These are phyloP conservation scores for Podaxis sp. DNA, from an alignment of 768 basidiomycete species.

Conservation along the genomic window DNA sequence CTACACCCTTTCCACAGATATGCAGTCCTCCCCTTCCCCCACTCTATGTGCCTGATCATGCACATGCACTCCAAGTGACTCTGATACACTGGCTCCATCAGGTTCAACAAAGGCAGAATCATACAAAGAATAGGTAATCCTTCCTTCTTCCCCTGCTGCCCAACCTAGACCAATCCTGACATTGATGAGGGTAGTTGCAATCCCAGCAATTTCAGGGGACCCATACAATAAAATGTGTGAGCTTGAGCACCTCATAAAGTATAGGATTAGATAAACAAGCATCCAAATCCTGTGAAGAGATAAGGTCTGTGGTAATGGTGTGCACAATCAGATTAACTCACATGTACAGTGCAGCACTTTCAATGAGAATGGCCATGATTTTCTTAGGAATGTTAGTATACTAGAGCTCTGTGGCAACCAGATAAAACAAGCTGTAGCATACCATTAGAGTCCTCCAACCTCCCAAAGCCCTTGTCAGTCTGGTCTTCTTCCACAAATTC, in stretches of 20 bases:
- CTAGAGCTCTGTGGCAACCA: neutral
- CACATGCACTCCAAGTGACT: no score
- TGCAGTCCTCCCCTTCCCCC: no score
- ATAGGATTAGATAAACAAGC: neutral
- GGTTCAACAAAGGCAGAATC: neutral
- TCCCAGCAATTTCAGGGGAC: neutral
- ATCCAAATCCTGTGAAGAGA: neutral
- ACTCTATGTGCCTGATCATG: no score
- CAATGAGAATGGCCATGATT: constrained; percentile 11
- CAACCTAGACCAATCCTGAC: neutral
- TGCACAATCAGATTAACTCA: neutral
- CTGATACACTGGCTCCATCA: neutral
- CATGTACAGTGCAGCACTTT: constrained; percentile 17
- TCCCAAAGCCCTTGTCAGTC: neutral
- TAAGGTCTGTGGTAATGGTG: neutral
- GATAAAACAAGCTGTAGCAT: neutral
- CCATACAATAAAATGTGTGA: neutral
- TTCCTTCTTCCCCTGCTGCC: constrained; percentile 4
- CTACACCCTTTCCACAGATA: no score
- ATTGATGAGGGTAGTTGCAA: neutral
- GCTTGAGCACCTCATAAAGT: neutral
- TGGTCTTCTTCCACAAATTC: neutral
- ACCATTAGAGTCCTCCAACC: neutral
- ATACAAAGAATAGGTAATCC: neutral
- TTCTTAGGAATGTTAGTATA: neutral